Evolutionary conservation across 495 filamentous ascomycete species (phyloP), one percentile per base, ranked within the genome.

Genomic region (Penicillium lividum): DNA sequence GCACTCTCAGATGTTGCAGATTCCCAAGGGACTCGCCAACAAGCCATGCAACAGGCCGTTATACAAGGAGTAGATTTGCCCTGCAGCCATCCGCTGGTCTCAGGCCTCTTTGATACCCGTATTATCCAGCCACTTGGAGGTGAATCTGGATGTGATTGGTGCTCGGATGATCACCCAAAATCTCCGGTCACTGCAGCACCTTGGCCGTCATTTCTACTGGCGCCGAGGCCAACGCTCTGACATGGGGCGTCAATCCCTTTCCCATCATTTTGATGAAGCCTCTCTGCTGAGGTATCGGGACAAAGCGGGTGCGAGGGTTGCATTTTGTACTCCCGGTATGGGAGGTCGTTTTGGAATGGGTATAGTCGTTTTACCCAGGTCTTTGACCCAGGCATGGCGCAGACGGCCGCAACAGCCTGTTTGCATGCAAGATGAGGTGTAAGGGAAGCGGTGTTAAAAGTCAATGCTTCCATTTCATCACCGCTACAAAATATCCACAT

Each of bases 401-500:
- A 65, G 60, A 70, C 59, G 58, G 58, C 68, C 49, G 56, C 58
- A 62, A 61, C 40, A 27, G 47, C 53, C 67, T 72, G 73, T 76
- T 76, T 76, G 71, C 60, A 70, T 63, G 56, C 53, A 64, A 56
- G 42, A 15, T 8, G 13, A 50, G 52, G 29, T n/a, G 11, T 36
- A 38, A 56, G 43, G 27, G n/a, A 13, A 52, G 63, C 33, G 56
- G 53, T 62, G 53, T 16, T 46, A 43, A 51, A 36, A 48, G 51
- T 49, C 56, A 38, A 53, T 54, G 55, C 43, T 49, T 38, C 79
- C 84, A 89, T 10, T 29, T 33, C 44, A 48, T 53, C 51, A 50
- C 48, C 92, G 65, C 78, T 85, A 28, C 73, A 80, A 33, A 80
- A 83, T 22, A 70, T 96, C 44, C 78, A 80, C 64, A 82, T 86